These are phyloP conservation scores for Pelargonium australe DNA, from an alignment of 441 rosid genomes.

Conservation along the genomic window DNA sequence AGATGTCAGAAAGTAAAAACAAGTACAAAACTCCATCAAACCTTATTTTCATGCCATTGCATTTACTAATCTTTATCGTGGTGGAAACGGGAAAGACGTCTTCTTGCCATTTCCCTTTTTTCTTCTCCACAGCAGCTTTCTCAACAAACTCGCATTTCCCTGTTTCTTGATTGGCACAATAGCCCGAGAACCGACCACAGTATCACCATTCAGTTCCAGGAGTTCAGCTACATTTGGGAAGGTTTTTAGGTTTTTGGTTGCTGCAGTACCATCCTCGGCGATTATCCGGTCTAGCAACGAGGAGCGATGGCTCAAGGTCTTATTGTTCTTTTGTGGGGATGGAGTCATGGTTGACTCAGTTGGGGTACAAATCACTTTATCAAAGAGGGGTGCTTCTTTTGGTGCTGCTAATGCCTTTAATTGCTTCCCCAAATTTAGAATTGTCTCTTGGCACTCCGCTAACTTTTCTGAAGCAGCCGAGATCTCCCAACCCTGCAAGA, in stretches of 20 bases:
- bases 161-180: conserved; percentile 47
- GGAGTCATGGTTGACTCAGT: background rate
- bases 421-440: conserved; percentile 74
- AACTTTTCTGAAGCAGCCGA: conserved; percentile 84
- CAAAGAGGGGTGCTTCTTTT: conserved; percentile 49
- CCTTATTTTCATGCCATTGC: background rate
- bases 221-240: conserved; percentile 27
- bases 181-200: conserved; percentile 31
- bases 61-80: conserved; percentile 2
- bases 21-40: background rate
- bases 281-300: conserved; percentile 56
- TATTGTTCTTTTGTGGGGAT: conserved; percentile 18
- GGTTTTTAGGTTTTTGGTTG: conserved; percentile 4
- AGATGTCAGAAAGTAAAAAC: background rate
- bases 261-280: conserved; percentile 45
- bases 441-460: conserved; percentile 92
- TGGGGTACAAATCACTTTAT: conserved; percentile 35
- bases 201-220: conserved; percentile 15
- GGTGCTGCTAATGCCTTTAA: conserved; percentile 65
- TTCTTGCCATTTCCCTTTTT: conserved; percentile 53
- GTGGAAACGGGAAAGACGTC: conserved; percentile 3
- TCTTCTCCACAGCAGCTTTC: conserved; percentile 61
- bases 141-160: conserved; percentile 40
- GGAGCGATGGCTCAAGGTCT: conserved; percentile 35
- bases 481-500: conserved; percentile 66